phyloP scores from a whole-genome alignment of 2,329 filamentous ascomycete species.

The Paraphoma chrysanthemicola region DNA sequence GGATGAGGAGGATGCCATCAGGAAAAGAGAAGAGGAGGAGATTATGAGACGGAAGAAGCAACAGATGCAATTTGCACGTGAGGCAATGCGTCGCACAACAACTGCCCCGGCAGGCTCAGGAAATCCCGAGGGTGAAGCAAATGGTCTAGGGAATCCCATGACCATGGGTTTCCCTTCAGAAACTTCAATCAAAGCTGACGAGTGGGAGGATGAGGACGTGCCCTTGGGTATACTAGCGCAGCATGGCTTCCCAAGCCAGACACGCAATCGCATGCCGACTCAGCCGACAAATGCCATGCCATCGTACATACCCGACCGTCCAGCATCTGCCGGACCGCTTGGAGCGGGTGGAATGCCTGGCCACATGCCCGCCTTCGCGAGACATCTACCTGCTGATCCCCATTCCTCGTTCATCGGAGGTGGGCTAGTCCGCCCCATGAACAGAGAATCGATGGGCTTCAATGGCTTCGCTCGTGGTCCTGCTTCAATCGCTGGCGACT shows the following conservation, averaged over 20 bases:
- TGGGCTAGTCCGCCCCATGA: conserved; percentile 40
- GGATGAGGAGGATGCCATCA: conserved; percentile 46
- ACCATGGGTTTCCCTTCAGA: conserved; percentile 44
- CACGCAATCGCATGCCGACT: conserved; percentile 32
- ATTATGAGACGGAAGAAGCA: conserved; percentile 40
- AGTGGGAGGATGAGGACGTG: conserved; percentile 49
- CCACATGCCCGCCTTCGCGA: conserved; percentile 44
- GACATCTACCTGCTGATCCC: conserved; percentile 44
- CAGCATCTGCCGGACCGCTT: conserved; percentile 40
- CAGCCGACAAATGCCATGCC: conserved; percentile 40
- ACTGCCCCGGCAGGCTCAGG: conserved; percentile 30
- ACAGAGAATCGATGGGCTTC: conserved; percentile 48
- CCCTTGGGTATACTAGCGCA: conserved; percentile 47
- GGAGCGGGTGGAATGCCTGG: conserved; percentile 24
- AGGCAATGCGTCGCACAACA: conserved; percentile 44
- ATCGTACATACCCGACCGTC: conserved; percentile 45
- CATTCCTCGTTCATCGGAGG: conserved; percentile 42
- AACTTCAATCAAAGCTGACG: conserved; percentile 42
- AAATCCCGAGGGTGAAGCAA: conserved; percentile 24
- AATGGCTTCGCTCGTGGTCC: conserved; percentile 42
- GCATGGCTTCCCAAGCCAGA: conserved; percentile 44
- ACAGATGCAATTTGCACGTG: conserved; percentile 43
- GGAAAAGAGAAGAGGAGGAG: conserved; percentile 42
- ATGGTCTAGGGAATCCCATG: conserved; percentile 9
- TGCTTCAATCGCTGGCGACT: conserved; percentile 43